A percentile compares a stretch with the other conserved stretches of the same genome.
phyloP scores from a whole-genome alignment of 257 asterid species.

The Solanum stenotomum region DNA sequence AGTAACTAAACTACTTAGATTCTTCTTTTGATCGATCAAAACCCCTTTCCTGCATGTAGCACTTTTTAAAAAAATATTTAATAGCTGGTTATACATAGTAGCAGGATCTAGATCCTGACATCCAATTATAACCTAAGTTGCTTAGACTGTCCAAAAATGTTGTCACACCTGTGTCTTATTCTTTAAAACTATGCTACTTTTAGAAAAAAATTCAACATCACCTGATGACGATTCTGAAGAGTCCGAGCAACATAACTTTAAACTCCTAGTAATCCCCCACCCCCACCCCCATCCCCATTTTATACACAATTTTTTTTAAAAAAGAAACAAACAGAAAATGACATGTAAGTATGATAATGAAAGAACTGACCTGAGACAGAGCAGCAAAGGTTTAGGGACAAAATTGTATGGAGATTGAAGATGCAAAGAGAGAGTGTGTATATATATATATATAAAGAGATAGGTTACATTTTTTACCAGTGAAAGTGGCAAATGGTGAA shows the following conservation, averaged over 20 bases:
- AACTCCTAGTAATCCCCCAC: no score
- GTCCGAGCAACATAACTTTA: no score
- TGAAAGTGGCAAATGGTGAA: not conserved
- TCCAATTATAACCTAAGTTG: not conserved
- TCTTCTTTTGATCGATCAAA: not conserved
- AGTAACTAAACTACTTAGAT: not conserved
- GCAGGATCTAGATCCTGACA: not conserved
- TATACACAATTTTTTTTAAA: no score
- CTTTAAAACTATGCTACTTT: not conserved
- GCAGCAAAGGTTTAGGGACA: not conserved
- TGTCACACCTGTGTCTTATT: not conserved
- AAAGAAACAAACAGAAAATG: not conserved
- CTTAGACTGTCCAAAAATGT: no score
- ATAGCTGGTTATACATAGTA: no score
- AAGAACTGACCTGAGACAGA: not conserved
- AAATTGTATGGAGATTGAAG: not conserved
- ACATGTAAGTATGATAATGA: not conserved
- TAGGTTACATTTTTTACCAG: not conserved
- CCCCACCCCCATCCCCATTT: no score
- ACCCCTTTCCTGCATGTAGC: not conserved
- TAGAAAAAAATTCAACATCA: no score
- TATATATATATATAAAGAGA: not conserved
- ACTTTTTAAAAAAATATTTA: no score
- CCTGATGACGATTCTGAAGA: no score
- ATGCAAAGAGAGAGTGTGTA: not conserved